Percentiles rank a stretch among this genome's conserved stretches.
Conservation (phyloP, 768 basidiomycete genomes). For the Psilocybe tampanensis region DNA sequence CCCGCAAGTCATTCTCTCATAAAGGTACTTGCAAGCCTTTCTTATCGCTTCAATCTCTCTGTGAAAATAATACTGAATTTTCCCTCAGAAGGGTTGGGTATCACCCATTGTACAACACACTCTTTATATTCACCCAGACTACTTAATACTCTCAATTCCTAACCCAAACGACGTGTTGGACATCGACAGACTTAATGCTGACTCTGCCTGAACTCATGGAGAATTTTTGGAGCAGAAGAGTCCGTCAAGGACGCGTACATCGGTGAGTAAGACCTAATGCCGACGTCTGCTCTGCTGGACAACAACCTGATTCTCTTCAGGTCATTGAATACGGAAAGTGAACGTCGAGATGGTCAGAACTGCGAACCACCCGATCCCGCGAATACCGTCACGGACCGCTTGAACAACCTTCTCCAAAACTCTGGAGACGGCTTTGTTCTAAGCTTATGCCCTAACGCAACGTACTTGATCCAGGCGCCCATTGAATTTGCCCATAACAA, state of each 20-base stretch:
- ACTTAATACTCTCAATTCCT: neutral
- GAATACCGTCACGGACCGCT: conserved; percentile 62
- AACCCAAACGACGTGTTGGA: neutral
- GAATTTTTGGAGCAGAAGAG: neutral
- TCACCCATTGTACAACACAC: neutral
- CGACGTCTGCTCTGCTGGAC: neutral
- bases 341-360: conserved; percentile 12
- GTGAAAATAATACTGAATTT: neutral
- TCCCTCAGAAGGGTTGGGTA: neutral
- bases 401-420: conserved; percentile 65
- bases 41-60: too few species aligned
- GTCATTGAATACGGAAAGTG: neutral
- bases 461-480: conserved; percentile 68
- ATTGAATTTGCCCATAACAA: conserved; percentile 65
- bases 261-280: neutral
- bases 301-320: neutral
- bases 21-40: too few species aligned
- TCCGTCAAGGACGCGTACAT: neutral
- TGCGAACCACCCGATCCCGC: conserved; percentile 55
- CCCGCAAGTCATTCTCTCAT: too few species aligned
- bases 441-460: conserved; percentile 60
- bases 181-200: neutral
- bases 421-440: conserved; percentile 70
- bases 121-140: neutral
- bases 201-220: neutral